Evolutionary conservation across 108 stramenopile genomes (phyloP).

Genomic region (Cyclotella choctawhatcheeana): DNA sequence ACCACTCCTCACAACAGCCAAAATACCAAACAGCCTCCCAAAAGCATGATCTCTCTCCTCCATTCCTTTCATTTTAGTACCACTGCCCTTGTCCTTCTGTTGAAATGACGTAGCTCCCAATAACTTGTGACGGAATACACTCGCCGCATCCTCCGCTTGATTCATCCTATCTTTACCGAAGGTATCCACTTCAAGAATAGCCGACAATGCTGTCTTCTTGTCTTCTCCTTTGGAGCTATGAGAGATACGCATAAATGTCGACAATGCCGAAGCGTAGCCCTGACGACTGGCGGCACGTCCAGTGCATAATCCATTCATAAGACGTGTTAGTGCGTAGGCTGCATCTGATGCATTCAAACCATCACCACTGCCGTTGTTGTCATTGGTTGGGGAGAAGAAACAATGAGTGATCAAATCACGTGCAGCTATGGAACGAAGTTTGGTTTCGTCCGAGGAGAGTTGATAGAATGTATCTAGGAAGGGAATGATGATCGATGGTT

Average conservation of each 20-base stretch:
- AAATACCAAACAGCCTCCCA: slow-evolving; percentile 85
- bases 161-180: not conserved
- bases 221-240: slow-evolving; percentile 12
- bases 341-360: slow-evolving; percentile 73
- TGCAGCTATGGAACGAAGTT: slow-evolving; percentile 70
- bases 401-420: slow-evolving; percentile 76
- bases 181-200: not conserved
- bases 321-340: slow-evolving; percentile 75
- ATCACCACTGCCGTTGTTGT: not conserved
- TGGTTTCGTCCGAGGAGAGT: slow-evolving; percentile 62
- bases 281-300: slow-evolving; percentile 87
- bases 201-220: no score
- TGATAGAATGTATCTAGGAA: slow-evolving; percentile 86
- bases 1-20: slow-evolving; percentile 72
- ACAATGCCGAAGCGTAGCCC: slow-evolving; percentile 83
- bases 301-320: slow-evolving; percentile 82
- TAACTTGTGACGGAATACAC: slow-evolving; percentile 58
- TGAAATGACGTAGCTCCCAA: slow-evolving; percentile 40
- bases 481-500: slow-evolving; percentile 32
- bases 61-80: slow-evolving; percentile 73
- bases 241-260: slow-evolving; percentile 73
- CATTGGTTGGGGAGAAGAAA: slow-evolving; percentile 52
- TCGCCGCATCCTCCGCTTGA: slow-evolving; percentile 15
- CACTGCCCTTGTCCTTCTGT: slow-evolving; percentile 28
- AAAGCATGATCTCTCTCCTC: slow-evolving; percentile 86